phyloP scores from a whole-genome alignment of 768 basidiomycete species.

The Trametes villosa region DNA sequence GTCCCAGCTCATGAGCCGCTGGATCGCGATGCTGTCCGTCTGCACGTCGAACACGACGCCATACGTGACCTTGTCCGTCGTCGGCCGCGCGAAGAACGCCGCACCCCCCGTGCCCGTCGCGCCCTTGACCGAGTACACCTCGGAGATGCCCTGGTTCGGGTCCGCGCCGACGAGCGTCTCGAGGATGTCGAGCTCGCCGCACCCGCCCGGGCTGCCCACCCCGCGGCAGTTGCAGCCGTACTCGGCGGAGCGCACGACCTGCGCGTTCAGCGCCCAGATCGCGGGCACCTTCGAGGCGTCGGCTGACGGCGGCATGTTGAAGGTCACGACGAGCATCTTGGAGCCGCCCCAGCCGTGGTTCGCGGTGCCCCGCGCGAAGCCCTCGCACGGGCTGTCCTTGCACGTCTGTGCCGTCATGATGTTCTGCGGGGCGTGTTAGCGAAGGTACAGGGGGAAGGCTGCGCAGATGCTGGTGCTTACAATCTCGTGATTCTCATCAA shows the following conservation, averaged over 20 bases:
- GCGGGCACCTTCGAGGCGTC: constrained; percentile 29
- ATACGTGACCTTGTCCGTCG: constrained; percentile 22
- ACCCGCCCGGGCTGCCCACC: constrained; percentile 28
- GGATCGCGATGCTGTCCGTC: constrained; percentile 33
- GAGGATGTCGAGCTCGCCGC: constrained; percentile 36
- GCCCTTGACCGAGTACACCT: constrained; percentile 38
- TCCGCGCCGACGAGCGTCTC: constrained; percentile 31
- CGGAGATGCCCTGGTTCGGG: constrained; percentile 31
- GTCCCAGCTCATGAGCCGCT: constrained; percentile 31
- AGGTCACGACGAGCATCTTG: constrained; percentile 34
- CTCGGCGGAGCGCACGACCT: constrained; percentile 35
- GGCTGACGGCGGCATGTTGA: constrained; percentile 32
- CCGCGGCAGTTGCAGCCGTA: constrained; percentile 40
- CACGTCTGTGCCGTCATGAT: constrained; percentile 34
- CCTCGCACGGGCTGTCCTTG: constrained; percentile 23
- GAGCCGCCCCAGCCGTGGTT: constrained; percentile 34
- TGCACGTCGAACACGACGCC: constrained; percentile 33
- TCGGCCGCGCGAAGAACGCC: constrained; percentile 32
- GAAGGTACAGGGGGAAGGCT: background rate
- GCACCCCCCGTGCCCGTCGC: constrained; percentile 33
- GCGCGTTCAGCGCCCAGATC: constrained; percentile 35
- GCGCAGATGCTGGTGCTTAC: background rate
- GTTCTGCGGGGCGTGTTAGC: constrained; percentile 18
- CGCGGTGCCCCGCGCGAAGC: constrained; percentile 36
- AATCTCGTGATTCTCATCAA: constrained; percentile 19